Base-by-base conservation (phyloP, 768 basidiomycete species). In the Tephrocybe sp. region DNA sequence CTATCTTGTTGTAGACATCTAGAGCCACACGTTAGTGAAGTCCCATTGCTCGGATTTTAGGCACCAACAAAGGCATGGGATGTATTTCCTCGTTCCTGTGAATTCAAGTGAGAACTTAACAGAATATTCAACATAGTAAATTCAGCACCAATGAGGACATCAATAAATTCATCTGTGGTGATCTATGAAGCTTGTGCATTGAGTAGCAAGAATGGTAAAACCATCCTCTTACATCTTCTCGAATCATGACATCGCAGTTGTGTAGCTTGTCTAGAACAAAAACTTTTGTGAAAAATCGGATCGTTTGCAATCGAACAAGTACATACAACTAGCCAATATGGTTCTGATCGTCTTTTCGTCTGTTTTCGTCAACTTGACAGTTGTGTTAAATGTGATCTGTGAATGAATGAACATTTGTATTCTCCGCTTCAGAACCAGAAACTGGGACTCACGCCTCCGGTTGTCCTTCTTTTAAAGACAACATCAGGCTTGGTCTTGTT, bases 1-100 rank as follows among this genome's bases (percentile, higher is more conserved):
- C 94, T 52, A 97, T 83, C 71, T 99, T 99, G 77, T 99, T 99
- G 72, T 95, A 95, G 7, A 94, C 93, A 67, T 91, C 88, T 91
- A 51, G 15, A 18, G 22, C 31, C 12, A 15, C 15, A 45, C 11
- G 47, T n/a, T 3, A 38, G 18, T 16, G 12, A n/a, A 27, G 15
- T 21, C 5, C 22, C 9, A 18, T 22, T 38, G 6, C n/a, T n/a
- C n/a, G n/a, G n/a, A n/a, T 30, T 30, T 34, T 10, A n/a, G 13
- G 5, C 22, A 69, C 85, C 55, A 58, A 89, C 88, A 97, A 37
- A 97, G 77, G 65, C 93, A 95, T 15, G 91, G 92, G 2, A 97
- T 79, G 61, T 98, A 98, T 77, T 97, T 97, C 58, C 95, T 80
- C 6, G 88, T 94, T 18, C 90, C 90, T 90, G 56, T 30, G 46